A percentile compares a stretch with the other conserved stretches of the same genome.
Evolutionary conservation across 1,139 yeast genomes (phyloP).

Genomic region (Geotrichum europaeum): DNA sequence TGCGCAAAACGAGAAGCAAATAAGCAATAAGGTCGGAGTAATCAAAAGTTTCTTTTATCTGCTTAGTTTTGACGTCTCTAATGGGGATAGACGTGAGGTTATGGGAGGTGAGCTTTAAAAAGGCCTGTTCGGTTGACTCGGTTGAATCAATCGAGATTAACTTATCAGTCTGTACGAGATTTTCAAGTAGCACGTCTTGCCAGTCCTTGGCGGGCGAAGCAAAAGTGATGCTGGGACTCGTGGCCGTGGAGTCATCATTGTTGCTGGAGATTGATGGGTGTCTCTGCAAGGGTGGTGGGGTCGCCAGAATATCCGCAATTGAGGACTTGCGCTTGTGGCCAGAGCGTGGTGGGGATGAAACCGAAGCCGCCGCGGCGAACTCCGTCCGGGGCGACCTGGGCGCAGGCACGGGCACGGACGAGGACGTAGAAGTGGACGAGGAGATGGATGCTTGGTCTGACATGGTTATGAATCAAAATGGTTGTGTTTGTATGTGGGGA

Average conservation of each 20-base stretch:
- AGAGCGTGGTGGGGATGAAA: background rate
- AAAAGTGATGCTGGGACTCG: constrained; percentile 20
- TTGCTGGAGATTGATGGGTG: constrained; percentile 20
- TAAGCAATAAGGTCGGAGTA: constrained; percentile 87
- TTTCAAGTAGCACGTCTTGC: constrained; percentile 65
- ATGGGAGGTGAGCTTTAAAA: constrained; percentile 63
- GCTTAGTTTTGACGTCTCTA: constrained; percentile 34
- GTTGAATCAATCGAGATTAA: constrained; percentile 60
- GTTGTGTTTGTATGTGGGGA: background rate
- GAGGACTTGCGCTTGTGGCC: constrained; percentile 34
- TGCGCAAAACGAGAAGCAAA: constrained; percentile 66
- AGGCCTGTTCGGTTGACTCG: constrained; percentile 78
- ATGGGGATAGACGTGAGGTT: constrained; percentile 86
- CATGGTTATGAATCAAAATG: background rate
- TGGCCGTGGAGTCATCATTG: constrained; percentile 16
- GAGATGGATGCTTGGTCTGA: background rate
- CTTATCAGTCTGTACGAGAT: constrained; percentile 73
- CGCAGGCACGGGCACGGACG: background rate
- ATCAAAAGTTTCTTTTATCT: constrained; percentile 74
- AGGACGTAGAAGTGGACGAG: background rate
- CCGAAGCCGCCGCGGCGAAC: constrained; percentile 10
- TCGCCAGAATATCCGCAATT: constrained; percentile 75
- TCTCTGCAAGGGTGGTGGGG: constrained; percentile 63
- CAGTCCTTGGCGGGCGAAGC: constrained; percentile 47
- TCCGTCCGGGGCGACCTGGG: constrained; percentile 7